These are phyloP conservation scores for Diaporthe eres DNA, from an alignment of 2,329 filamentous ascomycete species.

Conservation along the genomic window DNA sequence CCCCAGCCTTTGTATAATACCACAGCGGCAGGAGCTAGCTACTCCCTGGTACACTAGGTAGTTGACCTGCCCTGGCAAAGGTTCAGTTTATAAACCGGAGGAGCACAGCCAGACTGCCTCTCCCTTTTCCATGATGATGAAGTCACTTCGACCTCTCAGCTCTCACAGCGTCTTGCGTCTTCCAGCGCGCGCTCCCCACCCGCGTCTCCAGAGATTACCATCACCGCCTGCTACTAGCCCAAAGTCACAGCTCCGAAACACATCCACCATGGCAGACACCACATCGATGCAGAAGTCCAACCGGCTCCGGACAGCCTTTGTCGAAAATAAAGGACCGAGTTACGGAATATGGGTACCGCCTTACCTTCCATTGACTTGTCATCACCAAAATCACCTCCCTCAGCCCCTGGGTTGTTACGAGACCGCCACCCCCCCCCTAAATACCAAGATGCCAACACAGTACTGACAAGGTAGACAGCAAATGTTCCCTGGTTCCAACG, in stretches of 20 bases:
- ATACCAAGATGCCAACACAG: not conserved
- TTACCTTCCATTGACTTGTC: not conserved
- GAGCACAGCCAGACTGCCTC: not conserved
- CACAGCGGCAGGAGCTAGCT: not conserved
- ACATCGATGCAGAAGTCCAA: conserved; percentile 61
- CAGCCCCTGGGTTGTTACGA: not conserved
- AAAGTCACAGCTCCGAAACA: not conserved
- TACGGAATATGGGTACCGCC: conserved; percentile 66
- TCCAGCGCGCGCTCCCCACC: not conserved
- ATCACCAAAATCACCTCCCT: not conserved
- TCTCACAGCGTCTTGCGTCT: not conserved
- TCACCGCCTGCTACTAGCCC: not conserved
- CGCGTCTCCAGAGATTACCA: not conserved
- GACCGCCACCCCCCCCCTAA: not conserved
- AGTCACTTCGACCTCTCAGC: not conserved
- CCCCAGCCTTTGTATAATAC: conserved; percentile 1
- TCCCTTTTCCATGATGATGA: conserved; percentile 9
- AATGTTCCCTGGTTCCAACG: conserved; percentile 72
- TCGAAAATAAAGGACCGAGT: conserved; percentile 60
- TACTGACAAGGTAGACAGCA: conserved; percentile 52
- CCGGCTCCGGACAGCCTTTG: conserved; percentile 64
- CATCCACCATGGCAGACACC: conserved; percentile 35
- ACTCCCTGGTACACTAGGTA: not conserved
- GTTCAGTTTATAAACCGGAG: not conserved
- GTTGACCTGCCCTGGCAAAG: not conserved